These are phyloP conservation scores for Ensete ventricosum DNA, from an alignment of 176 grass and related monocot genomes.

Conservation along the genomic window DNA sequence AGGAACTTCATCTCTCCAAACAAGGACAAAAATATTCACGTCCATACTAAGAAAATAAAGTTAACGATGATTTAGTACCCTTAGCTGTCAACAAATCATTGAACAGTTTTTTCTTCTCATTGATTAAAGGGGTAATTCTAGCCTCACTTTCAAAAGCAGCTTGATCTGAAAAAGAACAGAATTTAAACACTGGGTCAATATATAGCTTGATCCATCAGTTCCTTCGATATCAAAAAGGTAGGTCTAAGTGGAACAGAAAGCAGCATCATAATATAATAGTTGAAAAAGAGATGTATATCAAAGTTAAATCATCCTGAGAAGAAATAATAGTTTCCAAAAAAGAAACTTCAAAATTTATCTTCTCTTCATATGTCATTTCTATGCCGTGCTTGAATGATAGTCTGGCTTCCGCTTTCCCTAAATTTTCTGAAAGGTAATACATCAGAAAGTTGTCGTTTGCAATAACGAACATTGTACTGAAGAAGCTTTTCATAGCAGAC, in stretches of 20 bases:
- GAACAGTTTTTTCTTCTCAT: slow-evolving; percentile 93
- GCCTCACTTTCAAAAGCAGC: slow-evolving; percentile 86
- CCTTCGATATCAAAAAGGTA: not conserved
- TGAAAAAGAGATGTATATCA: not conserved
- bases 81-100: slow-evolving; percentile 85
- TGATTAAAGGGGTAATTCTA: slow-evolving; percentile 76
- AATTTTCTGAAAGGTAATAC: too few relatives aligned
- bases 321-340: not conserved
- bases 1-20: slow-evolving; percentile 3
- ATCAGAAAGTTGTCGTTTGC: too few relatives aligned
- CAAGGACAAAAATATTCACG: slow-evolving; percentile 7
- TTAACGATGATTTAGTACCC: slow-evolving; percentile 35
- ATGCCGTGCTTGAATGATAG: too few relatives aligned
- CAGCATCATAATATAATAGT: not conserved
- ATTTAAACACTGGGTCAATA: slow-evolving; percentile 17
- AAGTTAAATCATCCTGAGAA: not conserved
- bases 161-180: slow-evolving; percentile 59
- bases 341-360: not conserved
- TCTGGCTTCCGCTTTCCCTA: too few relatives aligned
- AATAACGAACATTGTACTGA: too few relatives aligned
- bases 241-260: not conserved
- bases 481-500: too few relatives aligned
- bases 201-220: slow-evolving; percentile 7
- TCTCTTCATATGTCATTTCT: too few relatives aligned
- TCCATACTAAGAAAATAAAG: not conserved